Conservation (phyloP, 148 eudicot species). For the Cornus florida region DNA sequence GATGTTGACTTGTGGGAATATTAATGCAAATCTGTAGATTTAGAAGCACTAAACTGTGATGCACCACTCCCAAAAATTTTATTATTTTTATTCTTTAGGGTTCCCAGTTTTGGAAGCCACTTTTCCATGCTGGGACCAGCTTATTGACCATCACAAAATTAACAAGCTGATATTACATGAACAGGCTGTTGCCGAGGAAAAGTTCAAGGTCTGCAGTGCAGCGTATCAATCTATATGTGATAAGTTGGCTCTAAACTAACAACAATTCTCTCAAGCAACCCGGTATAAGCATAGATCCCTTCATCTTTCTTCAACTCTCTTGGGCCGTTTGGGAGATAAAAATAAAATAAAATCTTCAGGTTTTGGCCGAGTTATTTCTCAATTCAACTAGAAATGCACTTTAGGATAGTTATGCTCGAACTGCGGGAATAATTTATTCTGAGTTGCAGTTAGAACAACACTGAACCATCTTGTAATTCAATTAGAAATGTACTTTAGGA, state of each 20-base stretch:
- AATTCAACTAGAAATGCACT: neutral
- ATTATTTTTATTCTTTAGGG: too few species aligned
- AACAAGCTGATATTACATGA: conserved; percentile 5
- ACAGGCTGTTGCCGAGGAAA: conserved; percentile 88
- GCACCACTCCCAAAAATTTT: too few species aligned
- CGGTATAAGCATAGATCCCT: neutral
- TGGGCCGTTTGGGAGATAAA: neutral
- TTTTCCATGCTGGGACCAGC: too few species aligned
- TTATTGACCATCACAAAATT: neutral
- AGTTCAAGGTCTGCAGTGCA: conserved; percentile 86
- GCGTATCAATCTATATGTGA: conserved; percentile 90
- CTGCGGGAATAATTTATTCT: neutral
- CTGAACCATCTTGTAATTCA: neutral
- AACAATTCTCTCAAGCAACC: conserved; percentile 1
- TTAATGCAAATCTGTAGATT: neutral
- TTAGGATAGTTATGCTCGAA: conserved; percentile 5
- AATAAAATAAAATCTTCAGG: neutral
- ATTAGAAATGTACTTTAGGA: neutral
- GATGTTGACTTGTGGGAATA: neutral
- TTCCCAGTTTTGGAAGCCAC: too few species aligned
- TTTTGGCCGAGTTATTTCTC: neutral
- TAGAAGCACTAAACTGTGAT: too few species aligned
- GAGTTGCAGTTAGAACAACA: too few species aligned
- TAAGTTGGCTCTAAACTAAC: conserved; percentile 42
- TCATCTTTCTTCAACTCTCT: neutral